These are phyloP conservation scores for Cucumis cinereus DNA, from an alignment of 306 rosid genomes.

Conservation along the genomic window DNA sequence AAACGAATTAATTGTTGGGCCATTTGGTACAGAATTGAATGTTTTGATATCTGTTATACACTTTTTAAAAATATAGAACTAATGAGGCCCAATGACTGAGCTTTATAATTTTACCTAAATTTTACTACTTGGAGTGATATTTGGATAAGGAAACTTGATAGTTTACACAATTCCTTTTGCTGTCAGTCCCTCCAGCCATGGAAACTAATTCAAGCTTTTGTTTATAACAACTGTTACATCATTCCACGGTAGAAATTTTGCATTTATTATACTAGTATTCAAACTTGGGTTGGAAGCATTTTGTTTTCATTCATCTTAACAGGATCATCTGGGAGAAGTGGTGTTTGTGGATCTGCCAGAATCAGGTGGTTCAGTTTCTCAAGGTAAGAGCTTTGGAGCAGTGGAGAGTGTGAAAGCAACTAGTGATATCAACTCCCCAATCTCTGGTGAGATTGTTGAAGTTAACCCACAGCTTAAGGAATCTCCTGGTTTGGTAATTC, in stretches of 20 bases:
- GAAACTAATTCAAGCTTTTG: neutral
- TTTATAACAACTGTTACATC: neutral
- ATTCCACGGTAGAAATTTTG: neutral
- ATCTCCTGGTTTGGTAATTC: slow-evolving; percentile 67
- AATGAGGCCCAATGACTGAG: neutral
- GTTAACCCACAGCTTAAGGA: slow-evolving; percentile 54
- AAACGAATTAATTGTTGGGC: neutral
- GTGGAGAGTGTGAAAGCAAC: slow-evolving; percentile 98
- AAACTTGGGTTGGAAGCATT: neutral
- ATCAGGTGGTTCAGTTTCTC: slow-evolving; percentile 32
- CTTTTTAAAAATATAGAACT: neutral
- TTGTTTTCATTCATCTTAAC: neutral
- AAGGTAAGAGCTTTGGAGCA: slow-evolving; percentile 62
- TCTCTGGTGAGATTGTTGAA: slow-evolving; percentile 82
- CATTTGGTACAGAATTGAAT: neutral
- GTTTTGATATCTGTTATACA: too few relatives aligned
- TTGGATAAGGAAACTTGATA: neutral
- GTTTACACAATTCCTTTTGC: neutral
- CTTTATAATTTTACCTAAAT: neutral
- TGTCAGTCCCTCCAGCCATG: neutral
- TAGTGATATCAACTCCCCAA: slow-evolving; percentile 88
- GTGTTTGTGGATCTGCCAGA: slow-evolving; percentile 96
- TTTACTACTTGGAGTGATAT: neutral
- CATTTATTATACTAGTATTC: neutral
- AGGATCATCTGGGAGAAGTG: slow-evolving; percentile 95